These are phyloP conservation scores for Monosporascus cannonballus DNA, from an alignment of 2,329 filamentous ascomycete species.

Conservation along the genomic window DNA sequence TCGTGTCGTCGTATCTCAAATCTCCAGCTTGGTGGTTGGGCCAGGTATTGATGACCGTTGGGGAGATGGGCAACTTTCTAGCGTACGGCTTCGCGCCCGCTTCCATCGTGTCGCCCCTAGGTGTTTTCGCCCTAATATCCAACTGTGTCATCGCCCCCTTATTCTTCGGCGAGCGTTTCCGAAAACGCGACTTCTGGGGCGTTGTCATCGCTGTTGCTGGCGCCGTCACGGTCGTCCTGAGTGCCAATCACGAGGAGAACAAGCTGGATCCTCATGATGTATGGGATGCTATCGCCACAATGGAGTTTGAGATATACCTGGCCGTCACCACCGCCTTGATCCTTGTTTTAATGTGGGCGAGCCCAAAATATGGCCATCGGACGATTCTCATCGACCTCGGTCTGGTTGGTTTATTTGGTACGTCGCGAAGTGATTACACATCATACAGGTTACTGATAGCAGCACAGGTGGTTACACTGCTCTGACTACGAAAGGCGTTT, in stretches of 20 bases:
- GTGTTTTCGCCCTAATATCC: slow-evolving; percentile 92
- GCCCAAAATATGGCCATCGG: slow-evolving; percentile 74
- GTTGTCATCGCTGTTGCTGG: slow-evolving; percentile 82
- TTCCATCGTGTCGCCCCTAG: slow-evolving; percentile 92
- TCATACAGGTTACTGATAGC: slow-evolving; percentile 9
- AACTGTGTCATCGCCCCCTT: slow-evolving; percentile 96
- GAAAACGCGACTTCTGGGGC: slow-evolving; percentile 77
- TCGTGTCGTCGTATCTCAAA: slow-evolving; percentile 68
- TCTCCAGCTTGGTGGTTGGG: slow-evolving; percentile 97
- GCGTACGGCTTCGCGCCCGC: slow-evolving; percentile 97
- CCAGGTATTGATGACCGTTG: slow-evolving; percentile 85
- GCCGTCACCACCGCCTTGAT: slow-evolving; percentile 72
- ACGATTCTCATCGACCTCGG: slow-evolving; percentile 90
- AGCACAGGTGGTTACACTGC: slow-evolving; percentile 83
- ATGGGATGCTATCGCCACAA: slow-evolving; percentile 78
- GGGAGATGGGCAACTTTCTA: slow-evolving; percentile 92
- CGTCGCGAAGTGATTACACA: slow-evolving; percentile 22
- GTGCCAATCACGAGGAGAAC: slow-evolving; percentile 80
- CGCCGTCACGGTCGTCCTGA: slow-evolving; percentile 87
- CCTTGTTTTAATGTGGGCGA: slow-evolving; percentile 70
- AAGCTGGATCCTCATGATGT: slow-evolving; percentile 89
- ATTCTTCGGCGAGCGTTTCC: slow-evolving; percentile 86
- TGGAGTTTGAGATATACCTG: slow-evolving; percentile 88
- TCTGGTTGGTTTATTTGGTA: slow-evolving; percentile 88
- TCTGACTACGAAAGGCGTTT: slow-evolving; percentile 91